Percentiles rank a stretch among this genome's conserved stretches.
phyloP scores from a whole-genome alignment of 2,329 filamentous ascomycete species.

The Plectosphaerella cucumerina region DNA sequence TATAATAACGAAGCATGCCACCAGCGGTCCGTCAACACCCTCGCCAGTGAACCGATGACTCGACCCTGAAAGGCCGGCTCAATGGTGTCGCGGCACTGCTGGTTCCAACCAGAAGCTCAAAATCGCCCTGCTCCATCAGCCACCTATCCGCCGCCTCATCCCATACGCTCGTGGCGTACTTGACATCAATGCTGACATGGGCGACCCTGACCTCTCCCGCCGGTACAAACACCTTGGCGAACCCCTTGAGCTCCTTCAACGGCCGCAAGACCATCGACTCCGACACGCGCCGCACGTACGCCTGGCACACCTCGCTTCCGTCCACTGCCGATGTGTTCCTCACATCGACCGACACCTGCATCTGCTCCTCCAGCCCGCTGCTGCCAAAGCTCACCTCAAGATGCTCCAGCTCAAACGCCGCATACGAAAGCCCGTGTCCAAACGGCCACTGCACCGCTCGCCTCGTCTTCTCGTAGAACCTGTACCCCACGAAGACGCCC shows the following conservation, averaged over 20 bases:
- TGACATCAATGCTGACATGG: background rate
- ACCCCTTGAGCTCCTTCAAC: conserved; percentile 38
- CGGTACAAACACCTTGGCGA: conserved; percentile 33
- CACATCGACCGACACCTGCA: conserved; percentile 40
- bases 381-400: conserved; percentile 34
- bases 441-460: conserved; percentile 31
- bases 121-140: background rate
- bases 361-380: conserved; percentile 29
- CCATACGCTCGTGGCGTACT: background rate
- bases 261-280: conserved; percentile 45
- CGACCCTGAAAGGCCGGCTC: background rate
- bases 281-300: conserved; percentile 19
- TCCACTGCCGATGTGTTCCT: conserved; percentile 16
- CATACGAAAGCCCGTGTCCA: conserved; percentile 66
- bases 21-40: no score
- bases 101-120: background rate
- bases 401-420: conserved; percentile 52
- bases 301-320: conserved; percentile 23
- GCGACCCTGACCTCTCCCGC: conserved; percentile 26
- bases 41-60: no score
- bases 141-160: background rate
- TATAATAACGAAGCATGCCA: no score
- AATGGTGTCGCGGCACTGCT: background rate
- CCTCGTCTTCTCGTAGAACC: conserved; percentile 54
- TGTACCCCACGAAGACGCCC: conserved; percentile 69